phyloP scores from a whole-genome alignment of 495 filamentous ascomycete genomes.

The Penicillium parvum region DNA sequence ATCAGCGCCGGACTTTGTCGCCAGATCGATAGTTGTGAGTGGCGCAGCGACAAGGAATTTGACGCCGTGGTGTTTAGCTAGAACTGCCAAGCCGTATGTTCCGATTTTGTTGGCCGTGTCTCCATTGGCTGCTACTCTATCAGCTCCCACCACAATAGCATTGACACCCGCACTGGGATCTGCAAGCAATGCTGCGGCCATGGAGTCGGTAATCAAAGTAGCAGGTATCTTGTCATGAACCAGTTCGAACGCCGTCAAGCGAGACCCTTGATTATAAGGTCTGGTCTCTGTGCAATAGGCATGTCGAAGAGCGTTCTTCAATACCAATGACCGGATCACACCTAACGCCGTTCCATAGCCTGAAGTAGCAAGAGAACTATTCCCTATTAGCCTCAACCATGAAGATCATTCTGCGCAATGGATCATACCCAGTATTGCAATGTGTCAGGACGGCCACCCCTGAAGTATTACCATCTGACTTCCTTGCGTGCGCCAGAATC shows the following conservation, averaged over 20 bases:
- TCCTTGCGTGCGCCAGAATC: constrained; percentile 53
- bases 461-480: constrained; percentile 27
- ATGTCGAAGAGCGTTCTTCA: constrained; percentile 58
- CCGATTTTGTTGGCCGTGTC: constrained; percentile 99
- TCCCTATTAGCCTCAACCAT: constrained; percentile 1
- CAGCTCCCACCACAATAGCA: constrained; percentile 89
- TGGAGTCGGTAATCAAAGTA: constrained; percentile 92
- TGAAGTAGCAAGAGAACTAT: constrained; percentile 85
- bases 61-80: constrained; percentile 78
- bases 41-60: constrained; percentile 96
- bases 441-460: constrained; percentile 79
- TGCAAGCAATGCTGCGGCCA: constrained; percentile 81
- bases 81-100: constrained; percentile 85
- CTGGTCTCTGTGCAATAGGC: constrained; percentile 96
- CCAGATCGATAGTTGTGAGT: constrained; percentile 86
- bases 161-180: constrained; percentile 57
- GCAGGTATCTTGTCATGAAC: constrained; percentile 90
- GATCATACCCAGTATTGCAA: constrained; percentile 85
- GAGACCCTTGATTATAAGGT: constrained; percentile 95
- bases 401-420: not conserved
- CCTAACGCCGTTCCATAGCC: constrained; percentile 95
- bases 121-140: constrained; percentile 91
- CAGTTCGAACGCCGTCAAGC: constrained; percentile 92
- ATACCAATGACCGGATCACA: constrained; percentile 80
- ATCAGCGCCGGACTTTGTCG: constrained; percentile 64